These are phyloP conservation scores for Aspergillus heteromorphus DNA, from an alignment of 495 filamentous ascomycete species.

Conservation along the genomic window DNA sequence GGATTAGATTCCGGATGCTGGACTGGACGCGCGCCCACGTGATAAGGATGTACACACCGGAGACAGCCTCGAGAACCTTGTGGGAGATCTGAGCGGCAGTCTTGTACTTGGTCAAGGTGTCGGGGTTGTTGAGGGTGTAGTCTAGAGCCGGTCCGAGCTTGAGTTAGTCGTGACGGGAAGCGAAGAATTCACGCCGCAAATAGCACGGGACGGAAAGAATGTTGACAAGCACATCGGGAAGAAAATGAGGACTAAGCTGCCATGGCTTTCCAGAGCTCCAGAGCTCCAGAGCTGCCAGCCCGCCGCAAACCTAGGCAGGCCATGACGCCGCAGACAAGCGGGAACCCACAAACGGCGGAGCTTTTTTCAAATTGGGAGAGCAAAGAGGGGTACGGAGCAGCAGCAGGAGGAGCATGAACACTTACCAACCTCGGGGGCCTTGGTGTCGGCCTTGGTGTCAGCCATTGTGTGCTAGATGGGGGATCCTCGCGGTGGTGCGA, in stretches of 20 bases:
- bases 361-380: conserved; percentile 26
- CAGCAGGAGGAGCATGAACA: conserved; percentile 12
- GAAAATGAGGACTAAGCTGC: neutral
- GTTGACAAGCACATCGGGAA: neutral
- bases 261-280: neutral
- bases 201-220: neutral
- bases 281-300: neutral
- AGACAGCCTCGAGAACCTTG: conserved; percentile 84
- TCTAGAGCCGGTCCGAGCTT: conserved; percentile 47
- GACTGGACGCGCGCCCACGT: neutral
- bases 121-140: conserved; percentile 91
- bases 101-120: conserved; percentile 98
- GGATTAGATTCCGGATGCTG: conserved; percentile 18
- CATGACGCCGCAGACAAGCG: conserved; percentile 18
- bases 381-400: conserved; percentile 10
- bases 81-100: conserved; percentile 90
- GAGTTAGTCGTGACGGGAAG: conserved; percentile 10
- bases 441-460: conserved; percentile 30
- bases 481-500: conserved; percentile 23
- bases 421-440: conserved; percentile 43
- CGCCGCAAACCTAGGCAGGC: neutral
- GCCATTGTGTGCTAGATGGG: conserved; percentile 35
- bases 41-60: conserved; percentile 37
- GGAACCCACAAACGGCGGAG: conserved; percentile 40
- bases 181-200: neutral